phyloP scores from a whole-genome alignment of 108 stramenopile genomes.

The Aureococcus anophagefferens region DNA sequence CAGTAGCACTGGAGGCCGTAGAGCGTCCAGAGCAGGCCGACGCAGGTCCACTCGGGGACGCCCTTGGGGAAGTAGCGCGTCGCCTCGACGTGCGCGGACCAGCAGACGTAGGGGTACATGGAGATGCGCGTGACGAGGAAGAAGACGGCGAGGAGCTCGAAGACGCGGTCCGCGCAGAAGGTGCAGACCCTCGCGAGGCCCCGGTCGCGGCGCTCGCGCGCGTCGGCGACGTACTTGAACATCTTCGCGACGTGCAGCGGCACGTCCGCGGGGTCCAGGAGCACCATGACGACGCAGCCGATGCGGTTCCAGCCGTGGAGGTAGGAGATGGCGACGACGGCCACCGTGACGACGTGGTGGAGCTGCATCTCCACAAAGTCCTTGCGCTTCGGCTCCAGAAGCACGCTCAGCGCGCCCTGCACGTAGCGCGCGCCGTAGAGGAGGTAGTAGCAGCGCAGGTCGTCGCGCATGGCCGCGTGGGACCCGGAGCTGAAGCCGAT shows the following conservation, averaged over 20 bases:
- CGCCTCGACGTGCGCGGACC: slow-evolving; percentile 14
- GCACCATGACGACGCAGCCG: slow-evolving; percentile 46
- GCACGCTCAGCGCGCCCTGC: slow-evolving; percentile 27
- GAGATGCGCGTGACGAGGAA: slow-evolving; percentile 37
- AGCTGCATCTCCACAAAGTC: slow-evolving; percentile 25
- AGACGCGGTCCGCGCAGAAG: slow-evolving; percentile 34
- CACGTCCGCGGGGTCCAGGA: slow-evolving; percentile 45
- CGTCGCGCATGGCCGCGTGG: slow-evolving; percentile 4
- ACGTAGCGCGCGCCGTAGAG: slow-evolving; percentile 36
- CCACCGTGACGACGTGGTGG: slow-evolving; percentile 32
- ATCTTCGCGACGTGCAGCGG: slow-evolving; percentile 40
- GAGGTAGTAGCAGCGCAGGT: slow-evolving; percentile 40
- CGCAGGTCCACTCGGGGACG: neutral
- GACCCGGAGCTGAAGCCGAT: neutral
- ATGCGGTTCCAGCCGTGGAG: slow-evolving; percentile 22
- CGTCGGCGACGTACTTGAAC: slow-evolving; percentile 29
- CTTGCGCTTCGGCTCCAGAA: slow-evolving; percentile 33
- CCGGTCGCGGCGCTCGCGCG: neutral
- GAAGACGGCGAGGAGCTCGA: slow-evolving; percentile 36
- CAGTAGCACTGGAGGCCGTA: slow-evolving; percentile 39
- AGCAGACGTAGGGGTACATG: slow-evolving; percentile 39
- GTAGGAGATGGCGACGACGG: slow-evolving; percentile 29
- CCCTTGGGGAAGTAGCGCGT: neutral
- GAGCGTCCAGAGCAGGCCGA: slow-evolving; percentile 19
- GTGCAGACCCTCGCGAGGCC: neutral